phyloP scores from a whole-genome alignment of 306 rosid genomes.

The Sphenostylis stenocarpa region DNA sequence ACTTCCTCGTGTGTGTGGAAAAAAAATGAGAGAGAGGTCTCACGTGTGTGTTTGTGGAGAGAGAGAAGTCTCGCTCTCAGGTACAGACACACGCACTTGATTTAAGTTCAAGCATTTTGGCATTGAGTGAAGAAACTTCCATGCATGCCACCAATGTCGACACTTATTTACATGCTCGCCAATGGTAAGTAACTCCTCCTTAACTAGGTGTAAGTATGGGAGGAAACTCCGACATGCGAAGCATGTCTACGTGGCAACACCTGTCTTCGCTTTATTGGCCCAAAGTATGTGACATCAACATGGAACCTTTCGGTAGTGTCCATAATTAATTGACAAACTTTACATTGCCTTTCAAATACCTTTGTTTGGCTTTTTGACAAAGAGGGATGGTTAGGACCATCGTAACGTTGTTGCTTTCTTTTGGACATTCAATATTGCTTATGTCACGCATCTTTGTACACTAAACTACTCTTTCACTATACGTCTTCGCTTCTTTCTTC shows the following conservation, averaged over 20 bases:
- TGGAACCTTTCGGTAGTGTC: constrained; percentile 15
- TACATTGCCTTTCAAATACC: constrained; percentile 29
- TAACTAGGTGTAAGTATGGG: constrained; percentile 48
- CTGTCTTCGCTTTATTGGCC: neutral
- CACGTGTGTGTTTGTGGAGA: neutral
- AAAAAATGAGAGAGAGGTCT: neutral
- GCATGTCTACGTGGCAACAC: constrained; percentile 44
- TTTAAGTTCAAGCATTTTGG: constrained; percentile 32
- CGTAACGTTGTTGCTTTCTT: constrained; percentile 30
- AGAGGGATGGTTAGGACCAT: neutral
- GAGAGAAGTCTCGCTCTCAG: neutral
- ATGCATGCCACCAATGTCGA: neutral
- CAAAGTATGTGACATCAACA: constrained; percentile 7
- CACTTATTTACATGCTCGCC: constrained; percentile 25
- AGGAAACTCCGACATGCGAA: constrained; percentile 54
- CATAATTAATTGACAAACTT: constrained; percentile 17
- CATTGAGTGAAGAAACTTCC: neutral
- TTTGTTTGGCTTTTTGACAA: neutral
- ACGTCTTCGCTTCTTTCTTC: neutral
- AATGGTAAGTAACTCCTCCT: constrained; percentile 7
- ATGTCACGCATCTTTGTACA: constrained; percentile 37
- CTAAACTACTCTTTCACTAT: neutral
- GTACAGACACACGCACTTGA: neutral
- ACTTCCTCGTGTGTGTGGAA: neutral
- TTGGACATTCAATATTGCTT: constrained; percentile 39